These are phyloP conservation scores for Musa itinerans DNA, from an alignment of 176 grass and related monocot genomes.

Conservation along the genomic window DNA sequence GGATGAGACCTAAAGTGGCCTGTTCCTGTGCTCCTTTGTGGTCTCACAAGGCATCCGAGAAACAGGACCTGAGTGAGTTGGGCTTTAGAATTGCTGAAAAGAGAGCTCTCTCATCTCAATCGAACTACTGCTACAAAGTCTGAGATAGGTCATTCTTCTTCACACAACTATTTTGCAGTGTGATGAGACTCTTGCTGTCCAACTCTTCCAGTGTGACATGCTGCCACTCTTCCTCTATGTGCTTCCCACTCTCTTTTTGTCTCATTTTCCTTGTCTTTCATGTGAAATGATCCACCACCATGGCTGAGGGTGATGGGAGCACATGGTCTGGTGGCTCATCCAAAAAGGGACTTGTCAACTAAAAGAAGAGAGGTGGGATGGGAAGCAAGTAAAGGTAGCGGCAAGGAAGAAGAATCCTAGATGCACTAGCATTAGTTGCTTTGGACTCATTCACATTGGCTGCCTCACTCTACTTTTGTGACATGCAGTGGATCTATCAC, in stretches of 20 bases:
- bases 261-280: slow-evolving; percentile 40
- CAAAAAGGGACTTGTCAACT: slow-evolving; percentile 21
- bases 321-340: slow-evolving; percentile 33
- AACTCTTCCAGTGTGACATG: slow-evolving; percentile 20
- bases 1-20: slow-evolving; percentile 27
- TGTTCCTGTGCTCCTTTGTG: slow-evolving; percentile 29
- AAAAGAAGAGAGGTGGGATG: background rate
- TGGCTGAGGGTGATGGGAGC: slow-evolving; percentile 31
- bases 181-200: slow-evolving; percentile 16
- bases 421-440: too few relatives aligned
- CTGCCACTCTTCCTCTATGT: slow-evolving; percentile 22
- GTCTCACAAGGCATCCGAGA: slow-evolving; percentile 24
- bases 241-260: slow-evolving; percentile 37
- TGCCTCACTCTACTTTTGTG: too few relatives aligned
- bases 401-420: background rate
- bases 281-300: slow-evolving; percentile 45
- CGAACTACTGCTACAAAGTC: slow-evolving; percentile 19
- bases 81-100: background rate
- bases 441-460: too few relatives aligned
- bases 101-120: background rate
- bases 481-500: too few relatives aligned
- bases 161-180: slow-evolving; percentile 26
- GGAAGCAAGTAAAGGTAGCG: background rate
- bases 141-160: slow-evolving; percentile 26
- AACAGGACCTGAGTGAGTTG: slow-evolving; percentile 16